Evolutionary conservation across 2,329 filamentous ascomycete species (phyloP).

Genomic region (Aspergillus sp.): DNA sequence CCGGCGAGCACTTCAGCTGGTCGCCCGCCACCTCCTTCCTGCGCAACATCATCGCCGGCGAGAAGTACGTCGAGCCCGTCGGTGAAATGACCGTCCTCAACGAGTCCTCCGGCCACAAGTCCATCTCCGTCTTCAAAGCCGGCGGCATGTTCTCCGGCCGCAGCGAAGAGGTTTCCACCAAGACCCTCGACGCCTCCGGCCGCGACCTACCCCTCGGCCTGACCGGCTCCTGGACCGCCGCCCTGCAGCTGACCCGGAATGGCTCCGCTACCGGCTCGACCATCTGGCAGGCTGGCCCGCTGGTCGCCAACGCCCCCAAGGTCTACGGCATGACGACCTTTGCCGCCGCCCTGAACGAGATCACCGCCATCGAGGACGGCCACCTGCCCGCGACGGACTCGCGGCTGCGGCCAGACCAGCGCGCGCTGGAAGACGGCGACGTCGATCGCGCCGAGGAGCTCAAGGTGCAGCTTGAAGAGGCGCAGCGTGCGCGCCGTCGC

Average conservation of each 20-base stretch:
- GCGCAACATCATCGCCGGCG: constrained; percentile 93
- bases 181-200: constrained; percentile 67
- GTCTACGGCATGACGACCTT: constrained; percentile 89
- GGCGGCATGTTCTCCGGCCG: constrained; percentile 97
- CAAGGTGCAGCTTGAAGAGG: constrained; percentile 82
- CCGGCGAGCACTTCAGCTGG: constrained; percentile 85
- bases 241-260: constrained; percentile 64
- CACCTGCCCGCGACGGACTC: constrained; percentile 79
- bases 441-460: constrained; percentile 78
- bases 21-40: constrained; percentile 84
- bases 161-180: constrained; percentile 81
- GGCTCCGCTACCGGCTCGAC: constrained; percentile 62
- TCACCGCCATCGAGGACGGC: constrained; percentile 73
- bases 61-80: constrained; percentile 96
- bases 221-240: constrained; percentile 78
- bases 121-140: constrained; percentile 84
- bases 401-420: constrained; percentile 81
- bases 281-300: constrained; percentile 73
- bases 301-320: constrained; percentile 75
- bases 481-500: constrained; percentile 71
- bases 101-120: constrained; percentile 79
- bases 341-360: constrained; percentile 81
- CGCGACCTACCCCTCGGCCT: constrained; percentile 65
- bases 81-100: constrained; percentile 83
- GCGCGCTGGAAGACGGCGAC: constrained; percentile 75